Conservation (phyloP, 140 eudicot species). For the Bidens hawaiensis region DNA sequence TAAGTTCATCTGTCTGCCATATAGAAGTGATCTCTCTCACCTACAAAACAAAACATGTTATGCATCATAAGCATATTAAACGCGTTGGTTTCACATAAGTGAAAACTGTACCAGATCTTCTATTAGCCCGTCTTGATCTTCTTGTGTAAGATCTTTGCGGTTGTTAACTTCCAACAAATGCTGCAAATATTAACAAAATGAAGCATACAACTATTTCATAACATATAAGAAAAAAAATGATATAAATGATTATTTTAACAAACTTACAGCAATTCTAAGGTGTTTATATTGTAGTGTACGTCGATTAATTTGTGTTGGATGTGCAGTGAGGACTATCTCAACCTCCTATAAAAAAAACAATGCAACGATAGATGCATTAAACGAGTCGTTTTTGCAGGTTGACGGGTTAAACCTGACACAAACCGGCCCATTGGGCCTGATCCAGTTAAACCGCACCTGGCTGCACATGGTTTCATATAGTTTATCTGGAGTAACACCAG, state of each 20-base stretch:
- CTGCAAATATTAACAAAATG: slow-evolving; percentile 36
- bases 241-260: neutral
- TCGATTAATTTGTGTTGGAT: slow-evolving; percentile 93
- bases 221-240: neutral
- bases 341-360: slow-evolving; percentile 52
- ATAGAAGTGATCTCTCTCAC: slow-evolving; percentile 93
- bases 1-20: slow-evolving; percentile 98
- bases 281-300: slow-evolving; percentile 91
- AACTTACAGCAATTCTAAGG: slow-evolving; percentile 79
- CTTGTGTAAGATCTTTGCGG: slow-evolving; percentile 81
- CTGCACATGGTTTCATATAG: slow-evolving; percentile 75
- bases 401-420: no score
- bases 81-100: neutral
- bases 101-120: slow-evolving; percentile 74
- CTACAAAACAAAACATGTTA: slow-evolving; percentile 32
- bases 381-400: no score
- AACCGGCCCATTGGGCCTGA: no score
- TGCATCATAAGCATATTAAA: slow-evolving; percentile 6
- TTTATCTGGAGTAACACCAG: slow-evolving; percentile 76
- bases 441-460: slow-evolving; percentile 44
- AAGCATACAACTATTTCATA: no score
- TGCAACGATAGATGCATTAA: neutral
- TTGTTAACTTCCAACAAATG: slow-evolving; percentile 83
- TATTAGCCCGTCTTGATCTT: slow-evolving; percentile 83
- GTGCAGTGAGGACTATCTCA: slow-evolving; percentile 97